Percentiles rank a stretch among this genome's conserved stretches.
These are phyloP conservation scores for Leucoagaricus sp. DNA, from an alignment of 1,284 basidiomycete genomes.

Conservation along the genomic window DNA sequence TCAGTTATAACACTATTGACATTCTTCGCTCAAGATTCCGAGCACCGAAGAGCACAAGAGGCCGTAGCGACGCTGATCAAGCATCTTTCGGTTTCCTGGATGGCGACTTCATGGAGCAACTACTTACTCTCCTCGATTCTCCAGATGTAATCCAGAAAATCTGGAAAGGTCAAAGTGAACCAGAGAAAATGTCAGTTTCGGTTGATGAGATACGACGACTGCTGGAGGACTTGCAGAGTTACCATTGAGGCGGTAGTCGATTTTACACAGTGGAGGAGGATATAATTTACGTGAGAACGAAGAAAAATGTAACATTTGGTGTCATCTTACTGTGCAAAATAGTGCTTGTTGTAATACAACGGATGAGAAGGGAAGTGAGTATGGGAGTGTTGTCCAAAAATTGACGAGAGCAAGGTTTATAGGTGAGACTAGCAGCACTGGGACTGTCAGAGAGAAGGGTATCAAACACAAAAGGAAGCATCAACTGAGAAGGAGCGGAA, in stretches of 20 bases:
- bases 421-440: not conserved
- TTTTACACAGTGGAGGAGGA: not conserved
- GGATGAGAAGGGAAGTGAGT: not conserved
- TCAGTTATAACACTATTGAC: not conserved
- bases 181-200: slow-evolving; percentile 51
- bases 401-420: not conserved
- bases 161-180: slow-evolving; percentile 53
- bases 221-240: slow-evolving; percentile 60
- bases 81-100: slow-evolving; percentile 81
- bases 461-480: not conserved
- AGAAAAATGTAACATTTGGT: not conserved
- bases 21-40: slow-evolving; percentile 54
- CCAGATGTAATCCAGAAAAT: slow-evolving; percentile 42
- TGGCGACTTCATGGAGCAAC: slow-evolving; percentile 82
- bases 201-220: slow-evolving; percentile 47
- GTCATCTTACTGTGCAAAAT: not conserved
- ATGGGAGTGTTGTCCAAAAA: not conserved
- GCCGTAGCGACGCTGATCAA: slow-evolving; percentile 56
- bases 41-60: slow-evolving; percentile 56
- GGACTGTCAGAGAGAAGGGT: not conserved
- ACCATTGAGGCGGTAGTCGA: slow-evolving; percentile 50
- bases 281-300: not conserved
- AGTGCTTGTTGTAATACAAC: not conserved
- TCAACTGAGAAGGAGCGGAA: not conserved
- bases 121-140: slow-evolving; percentile 45